phyloP scores from a whole-genome alignment of 2,329 filamentous ascomycete species.

The Fusarium fujikuroi region DNA sequence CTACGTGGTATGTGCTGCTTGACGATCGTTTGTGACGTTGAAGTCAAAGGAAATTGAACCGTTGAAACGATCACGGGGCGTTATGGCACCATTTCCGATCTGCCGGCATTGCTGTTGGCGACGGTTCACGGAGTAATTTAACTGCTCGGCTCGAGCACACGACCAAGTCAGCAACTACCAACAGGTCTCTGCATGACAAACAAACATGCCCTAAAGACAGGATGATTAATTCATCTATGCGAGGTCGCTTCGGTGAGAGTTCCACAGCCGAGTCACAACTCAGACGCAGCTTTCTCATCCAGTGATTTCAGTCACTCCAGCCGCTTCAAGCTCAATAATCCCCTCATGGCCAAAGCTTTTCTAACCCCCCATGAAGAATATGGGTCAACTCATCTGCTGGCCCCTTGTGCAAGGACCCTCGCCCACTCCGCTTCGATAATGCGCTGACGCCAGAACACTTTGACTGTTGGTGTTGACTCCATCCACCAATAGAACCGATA shows the following conservation, averaged over 20 bases:
- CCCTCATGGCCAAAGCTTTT: constrained; percentile 36
- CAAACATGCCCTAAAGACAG: not conserved
- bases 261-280: not conserved
- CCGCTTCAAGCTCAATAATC: constrained; percentile 18
- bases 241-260: constrained; percentile 8
- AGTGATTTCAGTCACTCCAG: not conserved
- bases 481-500: constrained; percentile 26
- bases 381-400: constrained; percentile 29
- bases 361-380: constrained; percentile 2
- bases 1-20: constrained; percentile 20
- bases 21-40: constrained; percentile 15
- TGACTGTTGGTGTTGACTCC: not conserved
- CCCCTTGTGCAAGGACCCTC: constrained; percentile 24
- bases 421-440: constrained; percentile 29
- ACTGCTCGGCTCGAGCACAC: not conserved
- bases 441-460: constrained; percentile 10
- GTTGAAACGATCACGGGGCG: constrained; percentile 26
- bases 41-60: constrained; percentile 26
- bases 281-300: not conserved
- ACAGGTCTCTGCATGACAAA: not conserved
- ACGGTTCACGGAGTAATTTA: not conserved
- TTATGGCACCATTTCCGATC: constrained; percentile 33
- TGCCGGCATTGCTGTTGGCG: not conserved
- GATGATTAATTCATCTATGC: constrained; percentile 3
- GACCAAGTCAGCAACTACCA: not conserved